phyloP scores from a whole-genome alignment of 257 asterid genomes.

The Craterostigma plantagineum region DNA sequence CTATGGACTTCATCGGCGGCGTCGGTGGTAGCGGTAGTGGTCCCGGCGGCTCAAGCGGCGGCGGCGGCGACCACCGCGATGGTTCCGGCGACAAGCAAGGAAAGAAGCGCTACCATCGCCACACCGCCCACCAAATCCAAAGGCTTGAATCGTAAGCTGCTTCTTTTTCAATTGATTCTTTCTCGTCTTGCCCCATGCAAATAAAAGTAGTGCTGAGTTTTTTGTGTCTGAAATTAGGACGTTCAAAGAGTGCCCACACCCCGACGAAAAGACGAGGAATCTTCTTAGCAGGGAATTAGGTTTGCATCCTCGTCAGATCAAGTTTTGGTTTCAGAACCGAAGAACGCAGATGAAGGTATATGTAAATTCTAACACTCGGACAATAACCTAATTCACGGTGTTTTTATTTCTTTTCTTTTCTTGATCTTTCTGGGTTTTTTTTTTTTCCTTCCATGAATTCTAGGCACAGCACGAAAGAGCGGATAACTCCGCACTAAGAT shows the following conservation, averaged over 20 bases:
- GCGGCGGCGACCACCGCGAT: constrained; percentile 36
- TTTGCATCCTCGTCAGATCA: constrained; percentile 85
- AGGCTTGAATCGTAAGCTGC: constrained; percentile 54
- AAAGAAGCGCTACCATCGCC: constrained; percentile 81
- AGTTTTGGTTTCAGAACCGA: constrained; percentile 94
- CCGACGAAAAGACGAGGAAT: constrained; percentile 80
- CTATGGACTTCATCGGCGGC: constrained; percentile 16
- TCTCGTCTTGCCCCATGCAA: too few species aligned
- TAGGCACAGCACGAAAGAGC: constrained; percentile 5
- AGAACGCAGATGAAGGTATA: constrained; percentile 99
- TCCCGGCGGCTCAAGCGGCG: constrained; percentile 5
- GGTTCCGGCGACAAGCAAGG: constrained; percentile 41
- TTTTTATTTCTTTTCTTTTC: too few species aligned
- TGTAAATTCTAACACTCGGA: too few species aligned
- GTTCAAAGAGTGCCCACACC: constrained; percentile 89
- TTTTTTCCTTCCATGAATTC: background rate
- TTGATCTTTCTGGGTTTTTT: too few species aligned
- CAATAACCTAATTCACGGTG: too few species aligned
- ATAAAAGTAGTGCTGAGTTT: background rate
- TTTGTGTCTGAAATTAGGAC: constrained; percentile 18
- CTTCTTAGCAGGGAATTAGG: constrained; percentile 74
- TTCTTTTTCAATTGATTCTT: too few species aligned
- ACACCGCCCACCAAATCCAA: constrained; percentile 84
- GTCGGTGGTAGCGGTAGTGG: constrained; percentile 14
- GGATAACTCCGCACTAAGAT: constrained; percentile 2